Conservation (phyloP, 164 flowering plant species). For the Cinnamomum micranthum region DNA sequence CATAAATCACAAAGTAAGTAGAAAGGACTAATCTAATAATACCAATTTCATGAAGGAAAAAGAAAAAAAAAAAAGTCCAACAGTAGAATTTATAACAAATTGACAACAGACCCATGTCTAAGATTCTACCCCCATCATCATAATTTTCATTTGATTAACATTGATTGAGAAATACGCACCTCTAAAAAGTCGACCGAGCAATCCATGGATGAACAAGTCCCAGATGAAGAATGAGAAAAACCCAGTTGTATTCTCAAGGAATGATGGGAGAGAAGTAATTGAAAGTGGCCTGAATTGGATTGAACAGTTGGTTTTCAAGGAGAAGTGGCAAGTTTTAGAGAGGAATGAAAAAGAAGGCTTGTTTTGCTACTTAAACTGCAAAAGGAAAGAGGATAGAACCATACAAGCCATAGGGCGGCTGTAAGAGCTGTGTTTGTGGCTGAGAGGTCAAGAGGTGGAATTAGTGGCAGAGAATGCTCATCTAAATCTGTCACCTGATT, state of each 20-base stretch:
- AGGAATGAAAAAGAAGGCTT: neutral
- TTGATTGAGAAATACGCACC: neutral
- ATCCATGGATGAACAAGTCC: neutral
- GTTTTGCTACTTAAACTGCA: neutral
- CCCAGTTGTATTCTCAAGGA: too few relatives aligned
- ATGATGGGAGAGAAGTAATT: neutral
- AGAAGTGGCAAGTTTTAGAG: neutral
- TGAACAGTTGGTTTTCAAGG: neutral
- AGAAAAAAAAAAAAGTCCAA: neutral
- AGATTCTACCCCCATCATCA: too few relatives aligned
- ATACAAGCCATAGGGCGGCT: neutral
- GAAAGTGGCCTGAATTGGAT: neutral
- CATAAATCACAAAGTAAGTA: neutral
- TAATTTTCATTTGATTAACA: neutral
- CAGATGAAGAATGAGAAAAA: neutral
- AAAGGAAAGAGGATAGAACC: too few relatives aligned
- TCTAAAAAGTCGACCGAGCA: neutral
- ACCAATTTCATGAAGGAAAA: too few relatives aligned
- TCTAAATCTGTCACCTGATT: constrained; percentile 1
- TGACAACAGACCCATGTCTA: neutral
- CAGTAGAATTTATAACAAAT: neutral
- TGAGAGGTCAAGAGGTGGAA: neutral
- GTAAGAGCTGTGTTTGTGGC: constrained; percentile 6
- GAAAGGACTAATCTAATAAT: neutral
- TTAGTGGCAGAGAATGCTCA: neutral